phyloP scores from a whole-genome alignment of 108 stramenopile genomes.

The Cyclotella cryptica region DNA sequence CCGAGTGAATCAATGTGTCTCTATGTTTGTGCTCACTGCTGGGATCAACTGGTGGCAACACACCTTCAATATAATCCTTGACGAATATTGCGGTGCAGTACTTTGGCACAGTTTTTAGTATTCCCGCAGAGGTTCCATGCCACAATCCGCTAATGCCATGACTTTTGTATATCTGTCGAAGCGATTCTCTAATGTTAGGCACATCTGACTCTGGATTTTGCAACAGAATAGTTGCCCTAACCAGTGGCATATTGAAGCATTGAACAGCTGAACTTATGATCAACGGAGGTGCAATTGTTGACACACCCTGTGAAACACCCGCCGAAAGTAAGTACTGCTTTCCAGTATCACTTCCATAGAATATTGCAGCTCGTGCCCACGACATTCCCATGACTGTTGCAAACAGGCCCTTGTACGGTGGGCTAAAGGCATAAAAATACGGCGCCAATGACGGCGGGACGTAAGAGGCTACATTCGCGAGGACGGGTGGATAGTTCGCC shows the following conservation, averaged over 20 bases:
- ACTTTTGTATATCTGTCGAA: slow-evolving; percentile 78
- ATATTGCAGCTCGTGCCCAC: slow-evolving; percentile 97
- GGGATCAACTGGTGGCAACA: slow-evolving; percentile 67
- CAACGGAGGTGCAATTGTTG: slow-evolving; percentile 87
- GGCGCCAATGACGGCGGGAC: slow-evolving; percentile 39
- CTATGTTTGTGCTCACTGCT: slow-evolving; percentile 61
- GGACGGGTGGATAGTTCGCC: slow-evolving; percentile 43
- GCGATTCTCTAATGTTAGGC: slow-evolving; percentile 71
- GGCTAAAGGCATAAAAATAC: slow-evolving; percentile 90
- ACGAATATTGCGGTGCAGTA: slow-evolving; percentile 94
- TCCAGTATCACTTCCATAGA: slow-evolving; percentile 92
- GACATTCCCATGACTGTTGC: slow-evolving; percentile 96
- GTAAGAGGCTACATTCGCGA: slow-evolving; percentile 21
- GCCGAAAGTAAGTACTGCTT: slow-evolving; percentile 57
- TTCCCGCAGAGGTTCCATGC: slow-evolving; percentile 94
- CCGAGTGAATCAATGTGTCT: slow-evolving; percentile 83
- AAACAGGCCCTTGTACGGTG: slow-evolving; percentile 93
- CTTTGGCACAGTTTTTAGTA: slow-evolving; percentile 98
- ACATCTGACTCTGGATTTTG: slow-evolving; percentile 86
- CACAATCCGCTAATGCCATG: slow-evolving; percentile 84
- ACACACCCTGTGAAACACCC: slow-evolving; percentile 47
- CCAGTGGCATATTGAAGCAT: slow-evolving; percentile 94
- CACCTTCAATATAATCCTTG: slow-evolving; percentile 84
- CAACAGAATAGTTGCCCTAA: slow-evolving; percentile 90
- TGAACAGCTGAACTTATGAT: slow-evolving; percentile 87